A percentile compares a stretch with the other conserved stretches of the same genome.
Evolutionary conservation across 768 basidiomycete genomes (phyloP).

Genomic region (Boletus tomentosulus): DNA sequence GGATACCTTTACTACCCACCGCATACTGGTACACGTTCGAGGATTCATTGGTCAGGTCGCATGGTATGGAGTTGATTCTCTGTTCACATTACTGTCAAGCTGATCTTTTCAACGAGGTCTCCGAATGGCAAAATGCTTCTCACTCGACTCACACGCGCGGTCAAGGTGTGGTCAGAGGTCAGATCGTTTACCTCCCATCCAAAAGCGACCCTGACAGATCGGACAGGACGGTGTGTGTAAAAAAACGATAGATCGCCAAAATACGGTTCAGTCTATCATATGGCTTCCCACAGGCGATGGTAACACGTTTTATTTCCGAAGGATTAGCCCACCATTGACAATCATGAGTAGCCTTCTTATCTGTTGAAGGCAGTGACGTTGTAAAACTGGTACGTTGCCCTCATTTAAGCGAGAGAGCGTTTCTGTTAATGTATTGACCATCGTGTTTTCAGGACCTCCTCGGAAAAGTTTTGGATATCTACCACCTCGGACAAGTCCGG

Average conservation of each 20-base stretch:
- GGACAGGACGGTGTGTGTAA: conserved; percentile 47
- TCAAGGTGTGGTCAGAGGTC: conserved; percentile 54
- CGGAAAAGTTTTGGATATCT: conserved; percentile 41
- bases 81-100: neutral
- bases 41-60: conserved; percentile 55
- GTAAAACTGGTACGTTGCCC: conserved; percentile 38
- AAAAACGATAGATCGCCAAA: conserved; percentile 46
- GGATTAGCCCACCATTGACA: conserved; percentile 10
- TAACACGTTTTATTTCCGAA: conserved; percentile 16
- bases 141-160: conserved; percentile 44
- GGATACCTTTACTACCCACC: conserved; percentile 42
- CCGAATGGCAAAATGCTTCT: conserved; percentile 43
- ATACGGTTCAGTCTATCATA: conserved; percentile 45
- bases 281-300: conserved; percentile 51
- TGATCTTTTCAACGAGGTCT: conserved; percentile 34
- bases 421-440: conserved; percentile 14
- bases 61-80: conserved; percentile 32
- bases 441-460: conserved; percentile 36
- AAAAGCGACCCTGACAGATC: conserved; percentile 6
- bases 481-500: conserved; percentile 42
- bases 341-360: conserved; percentile 42
- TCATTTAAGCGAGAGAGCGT: conserved; percentile 4
- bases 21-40: conserved; percentile 46
- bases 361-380: conserved; percentile 47
- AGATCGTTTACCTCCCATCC: conserved; percentile 7